Conservation (phyloP, 2,329 filamentous ascomycete species). For the Phialocephala subalpina region DNA sequence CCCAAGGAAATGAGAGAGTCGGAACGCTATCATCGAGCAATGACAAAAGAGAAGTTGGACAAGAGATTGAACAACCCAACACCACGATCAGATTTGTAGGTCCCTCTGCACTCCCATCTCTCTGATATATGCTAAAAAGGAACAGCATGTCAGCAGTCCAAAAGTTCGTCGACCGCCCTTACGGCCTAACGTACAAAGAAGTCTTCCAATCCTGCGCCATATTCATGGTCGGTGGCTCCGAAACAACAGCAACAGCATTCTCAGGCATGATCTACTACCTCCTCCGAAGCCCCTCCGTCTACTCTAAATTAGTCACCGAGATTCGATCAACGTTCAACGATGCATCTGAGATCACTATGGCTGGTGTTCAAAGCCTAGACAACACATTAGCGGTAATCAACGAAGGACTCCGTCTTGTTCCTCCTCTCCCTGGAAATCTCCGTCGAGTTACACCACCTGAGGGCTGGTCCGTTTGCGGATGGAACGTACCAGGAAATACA, state of each 20-base stretch:
- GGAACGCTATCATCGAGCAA: slow-evolving; percentile 30
- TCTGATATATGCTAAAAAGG: background rate
- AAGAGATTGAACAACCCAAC: slow-evolving; percentile 23
- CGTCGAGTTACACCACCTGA: slow-evolving; percentile 24
- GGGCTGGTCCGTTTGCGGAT: slow-evolving; percentile 27
- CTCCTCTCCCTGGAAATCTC: slow-evolving; percentile 38
- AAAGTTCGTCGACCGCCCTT: slow-evolving; percentile 38
- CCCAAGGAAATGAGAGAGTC: slow-evolving; percentile 29
- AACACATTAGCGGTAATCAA: slow-evolving; percentile 49
- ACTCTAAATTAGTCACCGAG: slow-evolving; percentile 50
- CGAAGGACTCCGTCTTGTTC: slow-evolving; percentile 48
- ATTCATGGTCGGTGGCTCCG: slow-evolving; percentile 47
- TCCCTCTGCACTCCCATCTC: background rate
- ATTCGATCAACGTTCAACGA: slow-evolving; percentile 49
- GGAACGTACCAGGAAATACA: slow-evolving; percentile 27
- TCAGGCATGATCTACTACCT: slow-evolving; percentile 45
- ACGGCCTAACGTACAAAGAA: slow-evolving; percentile 28
- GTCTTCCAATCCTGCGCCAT: slow-evolving; percentile 24
- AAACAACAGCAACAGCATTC: slow-evolving; percentile 51
- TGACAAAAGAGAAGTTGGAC: slow-evolving; percentile 33
- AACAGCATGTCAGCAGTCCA: slow-evolving; percentile 38
- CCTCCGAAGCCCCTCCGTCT: slow-evolving; percentile 32
- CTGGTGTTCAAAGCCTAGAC: slow-evolving; percentile 1
- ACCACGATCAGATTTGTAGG: slow-evolving; percentile 47
- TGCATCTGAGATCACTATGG: slow-evolving; percentile 31